These are phyloP conservation scores for Tubosaeta sp. DNA, from an alignment of 768 basidiomycete species.

Conservation along the genomic window DNA sequence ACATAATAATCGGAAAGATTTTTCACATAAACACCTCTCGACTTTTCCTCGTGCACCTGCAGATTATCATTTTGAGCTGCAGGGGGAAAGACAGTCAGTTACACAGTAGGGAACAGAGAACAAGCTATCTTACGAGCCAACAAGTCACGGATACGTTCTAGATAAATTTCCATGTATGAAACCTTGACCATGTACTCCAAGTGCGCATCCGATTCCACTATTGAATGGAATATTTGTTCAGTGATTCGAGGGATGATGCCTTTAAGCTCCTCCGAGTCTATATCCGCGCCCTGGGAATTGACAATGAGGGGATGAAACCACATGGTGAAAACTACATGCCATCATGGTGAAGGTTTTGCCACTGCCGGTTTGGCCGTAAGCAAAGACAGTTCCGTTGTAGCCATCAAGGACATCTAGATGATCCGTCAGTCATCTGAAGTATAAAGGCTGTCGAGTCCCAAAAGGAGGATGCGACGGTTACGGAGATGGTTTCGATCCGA, in stretches of 20 bases:
- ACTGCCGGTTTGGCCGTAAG: constrained; percentile 95
- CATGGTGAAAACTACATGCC: constrained; percentile 43
- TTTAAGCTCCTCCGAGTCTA: constrained; percentile 88
- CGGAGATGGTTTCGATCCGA: not conserved
- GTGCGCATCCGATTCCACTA: constrained; percentile 91
- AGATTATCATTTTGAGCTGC: constrained; percentile 96
- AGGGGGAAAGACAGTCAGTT: constrained; percentile 7
- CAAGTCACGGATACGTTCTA: constrained; percentile 93
- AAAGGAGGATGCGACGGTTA: constrained; percentile 3
- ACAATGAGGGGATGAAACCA: constrained; percentile 7
- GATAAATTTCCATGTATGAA: constrained; percentile 99
- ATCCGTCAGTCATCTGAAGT: constrained; percentile 15
- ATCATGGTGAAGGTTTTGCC: constrained; percentile 99
- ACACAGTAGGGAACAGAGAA: not conserved
- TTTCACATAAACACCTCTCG: constrained; percentile 96
- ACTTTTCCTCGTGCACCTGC: constrained; percentile 98
- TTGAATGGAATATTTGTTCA: constrained; percentile 98
- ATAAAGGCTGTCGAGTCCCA: not conserved
- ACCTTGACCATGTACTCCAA: constrained; percentile 99
- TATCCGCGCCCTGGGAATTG: constrained; percentile 80
- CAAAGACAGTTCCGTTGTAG: constrained; percentile 97
- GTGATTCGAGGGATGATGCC: constrained; percentile 98
- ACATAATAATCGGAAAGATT: constrained; percentile 97
- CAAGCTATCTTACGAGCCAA: constrained; percentile 72
- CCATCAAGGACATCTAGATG: constrained; percentile 90